Base-by-base conservation (phyloP, 257 asterid species). In the Jacaranda mimosifolia region DNA sequence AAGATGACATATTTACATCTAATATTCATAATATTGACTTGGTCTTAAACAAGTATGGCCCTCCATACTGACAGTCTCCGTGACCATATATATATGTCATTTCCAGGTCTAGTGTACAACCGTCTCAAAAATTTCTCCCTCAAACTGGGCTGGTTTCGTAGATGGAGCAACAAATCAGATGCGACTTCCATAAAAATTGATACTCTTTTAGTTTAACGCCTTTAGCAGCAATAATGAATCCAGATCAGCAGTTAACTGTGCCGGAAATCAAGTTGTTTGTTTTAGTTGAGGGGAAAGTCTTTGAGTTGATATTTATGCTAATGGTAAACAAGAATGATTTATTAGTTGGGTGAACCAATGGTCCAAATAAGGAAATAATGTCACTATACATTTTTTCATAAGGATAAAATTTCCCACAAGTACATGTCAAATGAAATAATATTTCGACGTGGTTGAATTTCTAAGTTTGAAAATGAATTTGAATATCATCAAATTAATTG, bases 31-130 rank as follows among this genome's bases (percentile, higher is more conserved):
- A 14, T 39, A 10, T 57, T 57, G 38, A 72, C 56, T 49, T 49
- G 45, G 3, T 58, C 15, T 14, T 56, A 21, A 18, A 7, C 10
- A 46, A 19, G 3, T 13, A n/a, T 59, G 70, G 78, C 39, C 70
- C 62, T 32, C 70, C 69, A 60, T 26, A 70, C 56, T 71, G 78
- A 62, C 78, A 32, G 35, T 62, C 63, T 15, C 36, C 7, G 9
- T 35, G 63, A 74, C 70, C 51, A 38, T 26, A 59, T 19, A n/a
- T 7, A 52, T 15, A 17, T 32, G 70, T 32, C 49, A 49, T 46
- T 59, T 46, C 51, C 60, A 26, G 57, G 18, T 40, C n/a, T 8
- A 35, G 17, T 40, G 5, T 35, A 70, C 17, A 15, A 10, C 9
- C 3, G 15, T 42, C 46, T 1, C 8, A 26, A 26, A 26, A 26